A percentile compares a stretch with the other conserved stretches of the same genome.
Evolutionary conservation across 768 basidiomycete genomes (phyloP).

Genomic region (Psilocybe subaeruginosa): DNA sequence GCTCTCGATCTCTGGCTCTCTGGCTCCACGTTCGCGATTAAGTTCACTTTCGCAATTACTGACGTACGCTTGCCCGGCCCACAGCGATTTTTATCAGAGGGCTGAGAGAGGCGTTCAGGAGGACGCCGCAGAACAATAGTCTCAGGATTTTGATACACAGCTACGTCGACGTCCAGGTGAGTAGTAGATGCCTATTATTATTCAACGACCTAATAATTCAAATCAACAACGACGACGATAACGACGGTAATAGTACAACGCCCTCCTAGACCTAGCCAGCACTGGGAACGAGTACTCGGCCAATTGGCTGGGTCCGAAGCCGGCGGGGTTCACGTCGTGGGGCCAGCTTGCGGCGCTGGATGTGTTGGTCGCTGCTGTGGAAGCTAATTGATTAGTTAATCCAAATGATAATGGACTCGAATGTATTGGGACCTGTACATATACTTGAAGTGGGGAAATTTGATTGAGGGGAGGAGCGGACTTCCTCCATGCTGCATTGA

Average conservation of each 20-base stretch:
- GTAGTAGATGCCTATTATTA: neutral
- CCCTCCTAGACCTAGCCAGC: constrained; percentile 49
- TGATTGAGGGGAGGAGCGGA: no score
- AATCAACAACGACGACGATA: neutral
- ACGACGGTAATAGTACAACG: constrained; percentile 41
- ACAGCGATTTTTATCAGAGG: constrained; percentile 47
- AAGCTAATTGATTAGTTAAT: constrained; percentile 28
- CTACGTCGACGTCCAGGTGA: constrained; percentile 55
- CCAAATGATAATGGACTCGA: no score
- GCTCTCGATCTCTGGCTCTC: no score
- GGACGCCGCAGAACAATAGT: constrained; percentile 37
- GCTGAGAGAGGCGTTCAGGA: constrained; percentile 45
- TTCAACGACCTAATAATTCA: neutral
- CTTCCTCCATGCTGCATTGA: no score
- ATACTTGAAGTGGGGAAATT: neutral
- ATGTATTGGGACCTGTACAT: no score
- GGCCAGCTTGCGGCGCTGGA: constrained; percentile 52
- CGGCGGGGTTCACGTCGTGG: constrained; percentile 48
- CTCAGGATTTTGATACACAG: constrained; percentile 47
- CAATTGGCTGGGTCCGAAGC: constrained; percentile 47
- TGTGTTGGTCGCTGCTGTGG: constrained; percentile 42
- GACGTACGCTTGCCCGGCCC: neutral
- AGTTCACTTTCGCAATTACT: neutral
- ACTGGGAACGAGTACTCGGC: constrained; percentile 46
- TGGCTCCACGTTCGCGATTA: no score